Percentiles rank a stretch among this genome's conserved stretches.
phyloP scores from a whole-genome alignment of 177 flowering plant species.

The Vitis hybrid region DNA sequence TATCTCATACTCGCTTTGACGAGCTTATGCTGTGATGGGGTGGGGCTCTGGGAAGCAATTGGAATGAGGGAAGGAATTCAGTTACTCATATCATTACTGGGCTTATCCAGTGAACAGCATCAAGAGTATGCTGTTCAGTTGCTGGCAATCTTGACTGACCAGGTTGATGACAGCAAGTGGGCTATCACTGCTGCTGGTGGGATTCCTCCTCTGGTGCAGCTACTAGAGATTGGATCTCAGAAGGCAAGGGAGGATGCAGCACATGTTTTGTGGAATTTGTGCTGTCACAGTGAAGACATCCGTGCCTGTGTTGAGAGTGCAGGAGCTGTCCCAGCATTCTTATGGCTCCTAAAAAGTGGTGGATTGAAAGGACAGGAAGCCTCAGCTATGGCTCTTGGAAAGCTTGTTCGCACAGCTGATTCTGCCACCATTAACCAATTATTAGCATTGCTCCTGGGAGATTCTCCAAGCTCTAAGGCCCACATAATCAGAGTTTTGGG shows the following conservation, averaged over 20 bases:
- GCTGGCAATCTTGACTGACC: conserved; percentile 71
- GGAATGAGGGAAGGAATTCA: conserved; percentile 85
- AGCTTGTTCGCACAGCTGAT: conserved; percentile 74
- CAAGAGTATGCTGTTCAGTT: conserved; percentile 81
- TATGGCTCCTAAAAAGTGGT: conserved; percentile 82
- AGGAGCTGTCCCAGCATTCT: conserved; percentile 70
- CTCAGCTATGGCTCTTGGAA: conserved; percentile 69
- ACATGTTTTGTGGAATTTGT: conserved; percentile 66
- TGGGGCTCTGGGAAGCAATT: conserved; percentile 77
- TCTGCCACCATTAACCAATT: conserved; percentile 80
- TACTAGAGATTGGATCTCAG: conserved; percentile 75
- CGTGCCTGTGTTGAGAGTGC: conserved; percentile 95
- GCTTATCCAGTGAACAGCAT: conserved; percentile 86
- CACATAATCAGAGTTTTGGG: conserved; percentile 71
- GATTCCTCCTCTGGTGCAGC: conserved; percentile 86
- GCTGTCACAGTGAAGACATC: conserved; percentile 89
- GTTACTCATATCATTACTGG: conserved; percentile 73
- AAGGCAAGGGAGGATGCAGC: conserved; percentile 83
- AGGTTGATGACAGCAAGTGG: conserved; percentile 95
- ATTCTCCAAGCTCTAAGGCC: conserved; percentile 63
- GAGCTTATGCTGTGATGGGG: conserved; percentile 57
- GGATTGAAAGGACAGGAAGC: conserved; percentile 78
- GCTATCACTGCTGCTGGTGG: conserved; percentile 98
- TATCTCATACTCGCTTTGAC: conserved; percentile 62
- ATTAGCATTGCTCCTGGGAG: conserved; percentile 74